A percentile compares a stretch with the other conserved stretches of the same genome.
phyloP scores from a whole-genome alignment of 129 eudicot genomes.

The Mikania micrantha region DNA sequence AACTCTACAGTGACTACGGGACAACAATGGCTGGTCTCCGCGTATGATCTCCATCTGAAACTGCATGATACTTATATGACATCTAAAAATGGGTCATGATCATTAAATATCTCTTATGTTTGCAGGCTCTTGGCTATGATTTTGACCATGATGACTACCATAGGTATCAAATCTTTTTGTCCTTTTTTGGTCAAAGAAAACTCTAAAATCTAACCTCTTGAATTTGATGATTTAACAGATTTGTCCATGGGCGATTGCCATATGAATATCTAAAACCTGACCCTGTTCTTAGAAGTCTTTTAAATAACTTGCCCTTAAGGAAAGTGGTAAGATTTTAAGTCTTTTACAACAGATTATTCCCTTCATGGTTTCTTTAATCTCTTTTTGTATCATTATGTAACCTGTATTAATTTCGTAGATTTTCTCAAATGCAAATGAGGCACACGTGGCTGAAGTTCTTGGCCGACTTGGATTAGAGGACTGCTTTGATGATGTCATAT shows the following conservation, averaged over 20 bases:
- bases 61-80: too few relatives aligned
- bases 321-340: conserved; percentile 28
- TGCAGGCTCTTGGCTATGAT: conserved; percentile 32
- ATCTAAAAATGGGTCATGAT: too few relatives aligned
- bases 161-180: conserved; percentile 34
- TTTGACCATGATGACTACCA: conserved; percentile 87
- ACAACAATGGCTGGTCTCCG: conserved; percentile 71
- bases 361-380: neutral
- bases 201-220: neutral
- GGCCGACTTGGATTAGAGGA: conserved; percentile 71
- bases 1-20: conserved; percentile 79
- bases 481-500: conserved; percentile 69
- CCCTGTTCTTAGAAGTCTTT: conserved; percentile 57
- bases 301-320: conserved; percentile 68
- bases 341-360: neutral
- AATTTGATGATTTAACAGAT: conserved; percentile 25
- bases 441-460: conserved; percentile 74
- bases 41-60: too few relatives aligned
- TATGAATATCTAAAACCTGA: conserved; percentile 74
- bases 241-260: conserved; percentile 85
- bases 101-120: too few relatives aligned
- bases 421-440: conserved; percentile 85
- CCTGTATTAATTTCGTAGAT: conserved; percentile 32
- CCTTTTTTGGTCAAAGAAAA: neutral
- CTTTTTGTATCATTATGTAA: neutral